Evolutionary conservation across 768 basidiomycete species (phyloP), one percentile per base, ranked within the genome.

Genomic region (Phylloporus rhodoxanthus): DNA sequence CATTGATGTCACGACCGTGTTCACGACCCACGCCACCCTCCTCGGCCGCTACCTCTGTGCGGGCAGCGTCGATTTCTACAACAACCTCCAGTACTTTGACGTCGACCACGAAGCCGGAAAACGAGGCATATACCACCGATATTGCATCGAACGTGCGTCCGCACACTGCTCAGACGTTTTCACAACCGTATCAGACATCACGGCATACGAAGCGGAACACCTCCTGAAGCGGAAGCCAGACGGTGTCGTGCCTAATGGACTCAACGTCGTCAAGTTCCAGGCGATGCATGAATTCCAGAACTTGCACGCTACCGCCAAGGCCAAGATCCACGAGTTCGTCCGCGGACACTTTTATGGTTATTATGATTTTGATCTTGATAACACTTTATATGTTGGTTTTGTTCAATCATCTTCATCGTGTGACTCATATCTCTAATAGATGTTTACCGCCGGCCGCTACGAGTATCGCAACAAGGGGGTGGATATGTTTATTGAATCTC

Each of bases 261-360:
- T 99, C 53, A 99, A 98, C 58, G 96, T 99, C 52, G 85, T 91
- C 78, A 99, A 99, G 70, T 99, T 98, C 72, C 89, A 92, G 59
- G 95, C 96, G 10, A 97, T 98, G 85, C 96, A 98, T 77, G 96
- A 99, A 67, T 97, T 97, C 74, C 92, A 93, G 66, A 97, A 98
- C 67, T 66, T 96, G 49, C 96, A 99, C 62, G 83, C 91, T 0
- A 85, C 83, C 2, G 78, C 87, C 47, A 99, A 98, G 69, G 84
- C 85, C n/a, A 99, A 99, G 73, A 98, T 99, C 65, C 87, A 97
- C 72, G 96, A 99, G 61, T 99, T 99, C 56, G 80, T 97, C 42
- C 79, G 92, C 36, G 96, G 96, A 13, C 96, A 99, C 66, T 99
- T 99, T 71, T 99, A 98, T 65, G 95, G 95, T 3, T 86, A 95